phyloP scores from a whole-genome alignment of 2,329 filamentous ascomycete genomes.

The Alternaria viburni region DNA sequence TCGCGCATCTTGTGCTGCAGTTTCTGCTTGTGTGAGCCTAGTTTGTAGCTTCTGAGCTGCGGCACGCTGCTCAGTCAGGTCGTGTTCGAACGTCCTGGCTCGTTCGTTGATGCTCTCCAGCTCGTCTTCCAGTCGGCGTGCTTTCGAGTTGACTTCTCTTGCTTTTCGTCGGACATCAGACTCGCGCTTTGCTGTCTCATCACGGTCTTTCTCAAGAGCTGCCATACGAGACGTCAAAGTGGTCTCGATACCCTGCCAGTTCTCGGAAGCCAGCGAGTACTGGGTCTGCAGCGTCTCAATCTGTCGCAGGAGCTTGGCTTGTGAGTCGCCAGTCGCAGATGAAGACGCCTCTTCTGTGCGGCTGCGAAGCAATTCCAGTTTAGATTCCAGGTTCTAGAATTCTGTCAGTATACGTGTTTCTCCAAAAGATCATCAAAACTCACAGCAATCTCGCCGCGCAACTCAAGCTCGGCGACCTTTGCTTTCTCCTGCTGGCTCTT shows the following conservation, averaged over 20 bases:
- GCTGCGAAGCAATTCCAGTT: constrained; percentile 84
- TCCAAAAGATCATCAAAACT: constrained; percentile 4
- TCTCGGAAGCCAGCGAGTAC: constrained; percentile 91
- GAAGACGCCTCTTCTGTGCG: constrained; percentile 90
- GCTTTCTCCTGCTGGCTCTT: constrained; percentile 75
- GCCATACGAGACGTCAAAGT: constrained; percentile 79
- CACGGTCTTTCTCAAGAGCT: constrained; percentile 85
- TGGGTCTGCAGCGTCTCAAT: constrained; percentile 96
- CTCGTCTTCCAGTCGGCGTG: constrained; percentile 79
- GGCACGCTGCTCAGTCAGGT: constrained; percentile 65
- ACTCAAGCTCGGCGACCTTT: constrained; percentile 73
- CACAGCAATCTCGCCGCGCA: constrained; percentile 75
- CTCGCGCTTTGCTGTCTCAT: constrained; percentile 83
- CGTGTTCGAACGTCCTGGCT: constrained; percentile 68
- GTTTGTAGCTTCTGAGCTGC: constrained; percentile 68
- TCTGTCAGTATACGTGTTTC: constrained; percentile 26
- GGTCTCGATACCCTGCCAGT: constrained; percentile 96
- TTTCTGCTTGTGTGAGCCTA: constrained; percentile 68
- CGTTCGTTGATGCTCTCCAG: constrained; percentile 72
- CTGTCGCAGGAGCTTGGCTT: constrained; percentile 88
- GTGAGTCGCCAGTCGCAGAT: constrained; percentile 78
- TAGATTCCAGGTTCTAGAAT: constrained; percentile 77
- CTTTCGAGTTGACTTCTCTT: constrained; percentile 76
- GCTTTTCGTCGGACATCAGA: constrained; percentile 88
- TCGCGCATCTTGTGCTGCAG: constrained; percentile 65